phyloP scores from a whole-genome alignment of 257 asterid genomes.

The Petunia axillaris region DNA sequence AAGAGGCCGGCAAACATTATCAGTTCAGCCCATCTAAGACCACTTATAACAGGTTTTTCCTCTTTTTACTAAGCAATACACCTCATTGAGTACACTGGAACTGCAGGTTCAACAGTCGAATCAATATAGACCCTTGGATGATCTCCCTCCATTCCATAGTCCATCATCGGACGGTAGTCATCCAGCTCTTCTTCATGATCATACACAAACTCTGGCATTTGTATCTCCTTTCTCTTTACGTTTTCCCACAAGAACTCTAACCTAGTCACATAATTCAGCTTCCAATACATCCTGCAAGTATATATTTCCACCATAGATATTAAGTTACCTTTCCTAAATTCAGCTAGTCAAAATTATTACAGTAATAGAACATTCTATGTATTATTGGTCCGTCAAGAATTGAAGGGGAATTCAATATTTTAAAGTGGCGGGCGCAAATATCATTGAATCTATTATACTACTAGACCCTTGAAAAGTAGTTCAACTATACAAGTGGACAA shows the following conservation, averaged over 20 bases:
- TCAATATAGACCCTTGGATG: constrained; percentile 54
- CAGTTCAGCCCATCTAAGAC: constrained; percentile 23
- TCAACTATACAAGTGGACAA: not conserved
- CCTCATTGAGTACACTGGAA: constrained; percentile 73
- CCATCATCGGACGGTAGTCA: constrained; percentile 43
- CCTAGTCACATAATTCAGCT: constrained; percentile 62
- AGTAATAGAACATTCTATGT: not conserved
- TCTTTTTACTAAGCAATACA: constrained; percentile 58
- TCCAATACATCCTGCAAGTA: constrained; percentile 53
- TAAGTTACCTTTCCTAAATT: not conserved
- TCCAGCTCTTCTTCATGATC: constrained; percentile 75
- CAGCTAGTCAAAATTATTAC: not conserved
- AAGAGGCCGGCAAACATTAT: constrained; percentile 17
- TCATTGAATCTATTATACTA: not conserved
- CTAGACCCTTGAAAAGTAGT: not conserved
- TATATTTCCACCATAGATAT: not conserved
- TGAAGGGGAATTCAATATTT: not conserved
- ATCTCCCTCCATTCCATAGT: constrained; percentile 82
- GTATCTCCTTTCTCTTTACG: constrained; percentile 56
- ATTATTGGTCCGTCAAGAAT: not conserved
- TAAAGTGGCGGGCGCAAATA: not conserved
- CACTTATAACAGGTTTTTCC: constrained; percentile 5
- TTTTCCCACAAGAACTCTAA: constrained; percentile 74
- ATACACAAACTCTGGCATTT: constrained; percentile 78
- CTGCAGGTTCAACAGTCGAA: constrained; percentile 42